phyloP scores from a whole-genome alignment of 768 basidiomycete genomes.

The Boletellus emodensis region DNA sequence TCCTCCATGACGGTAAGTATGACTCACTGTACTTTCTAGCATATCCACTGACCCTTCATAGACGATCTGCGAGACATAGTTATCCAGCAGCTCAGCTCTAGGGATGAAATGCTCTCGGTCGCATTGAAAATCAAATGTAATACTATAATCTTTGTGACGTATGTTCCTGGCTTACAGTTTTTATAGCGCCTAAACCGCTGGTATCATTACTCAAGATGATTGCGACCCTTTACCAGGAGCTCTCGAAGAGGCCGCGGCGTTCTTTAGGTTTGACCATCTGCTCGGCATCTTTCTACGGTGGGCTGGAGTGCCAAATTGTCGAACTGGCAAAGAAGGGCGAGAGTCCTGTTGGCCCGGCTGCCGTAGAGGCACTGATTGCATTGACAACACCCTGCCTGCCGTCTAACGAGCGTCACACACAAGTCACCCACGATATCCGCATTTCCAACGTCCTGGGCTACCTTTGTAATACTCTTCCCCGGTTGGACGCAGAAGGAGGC shows the following conservation, averaged over 20 bases:
- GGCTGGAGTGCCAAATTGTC: background rate
- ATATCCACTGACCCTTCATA: background rate
- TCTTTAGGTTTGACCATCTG: too few relatives aligned
- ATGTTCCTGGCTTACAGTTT: background rate
- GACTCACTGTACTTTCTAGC: background rate
- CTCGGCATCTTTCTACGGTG: background rate
- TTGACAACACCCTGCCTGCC: background rate
- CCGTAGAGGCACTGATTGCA: constrained; percentile 5
- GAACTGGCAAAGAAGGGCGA: background rate
- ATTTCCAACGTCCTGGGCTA: constrained; percentile 4
- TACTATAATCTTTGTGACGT: background rate
- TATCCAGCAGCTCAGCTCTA: background rate
- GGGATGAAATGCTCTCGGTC: background rate
- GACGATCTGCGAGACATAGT: background rate
- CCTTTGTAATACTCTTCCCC: constrained; percentile 5
- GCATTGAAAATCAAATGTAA: constrained; percentile 5
- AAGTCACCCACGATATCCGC: background rate
- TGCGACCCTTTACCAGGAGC: background rate
- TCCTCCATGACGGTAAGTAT: too few relatives aligned
- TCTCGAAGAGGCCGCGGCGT: background rate
- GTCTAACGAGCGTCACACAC: background rate
- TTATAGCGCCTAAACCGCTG: background rate
- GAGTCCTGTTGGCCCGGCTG: background rate
- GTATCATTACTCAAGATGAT: constrained; percentile 1
- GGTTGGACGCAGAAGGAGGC: background rate